Percentiles rank a stretch among this genome's conserved stretches.
Evolutionary conservation across 2,329 filamentous ascomycete genomes (phyloP).

Genomic region (Microcyclospora pomicola): DNA sequence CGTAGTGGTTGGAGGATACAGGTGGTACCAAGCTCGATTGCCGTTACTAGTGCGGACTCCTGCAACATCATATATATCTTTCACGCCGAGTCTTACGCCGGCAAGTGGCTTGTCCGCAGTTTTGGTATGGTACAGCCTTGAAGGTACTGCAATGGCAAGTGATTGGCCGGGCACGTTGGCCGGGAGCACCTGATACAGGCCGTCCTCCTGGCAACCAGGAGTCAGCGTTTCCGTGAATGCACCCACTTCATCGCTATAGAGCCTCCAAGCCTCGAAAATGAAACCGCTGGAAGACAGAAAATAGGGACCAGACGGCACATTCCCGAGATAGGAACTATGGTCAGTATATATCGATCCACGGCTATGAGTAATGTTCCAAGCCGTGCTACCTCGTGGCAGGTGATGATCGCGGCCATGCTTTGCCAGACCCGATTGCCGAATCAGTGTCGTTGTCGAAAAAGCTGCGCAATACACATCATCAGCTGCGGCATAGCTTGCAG

Average conservation of each 20-base stretch:
- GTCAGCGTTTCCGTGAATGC: constrained; percentile 37
- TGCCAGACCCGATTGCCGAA: constrained; percentile 10
- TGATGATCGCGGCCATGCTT: no score
- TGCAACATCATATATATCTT: constrained; percentile 47
- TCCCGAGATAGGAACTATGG: constrained; percentile 2
- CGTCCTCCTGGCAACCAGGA: constrained; percentile 19
- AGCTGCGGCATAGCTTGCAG: constrained; percentile 18
- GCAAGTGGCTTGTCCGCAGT: constrained; percentile 43
- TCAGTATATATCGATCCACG: constrained; percentile 9
- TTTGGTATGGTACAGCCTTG: constrained; percentile 44
- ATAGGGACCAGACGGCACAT: constrained; percentile 35
- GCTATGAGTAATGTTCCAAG: constrained; percentile 6
- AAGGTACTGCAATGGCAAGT: constrained; percentile 41
- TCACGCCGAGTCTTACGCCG: constrained; percentile 47
- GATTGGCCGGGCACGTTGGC: constrained; percentile 31
- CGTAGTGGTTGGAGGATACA: constrained; percentile 33
- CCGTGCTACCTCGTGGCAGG: constrained; percentile 4
- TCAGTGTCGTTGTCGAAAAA: constrained; percentile 23
- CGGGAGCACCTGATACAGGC: constrained; percentile 30
- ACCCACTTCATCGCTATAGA: constrained; percentile 37
- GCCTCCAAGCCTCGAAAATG: constrained; percentile 35
- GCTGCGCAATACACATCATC: constrained; percentile 31
- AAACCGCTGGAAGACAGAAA: constrained; percentile 34
- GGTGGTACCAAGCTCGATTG: constrained; percentile 43
- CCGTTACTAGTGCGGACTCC: constrained; percentile 45